Evolutionary conservation across 75 land plant species (phyloP).

Genomic region (Azolla pinnata): DNA sequence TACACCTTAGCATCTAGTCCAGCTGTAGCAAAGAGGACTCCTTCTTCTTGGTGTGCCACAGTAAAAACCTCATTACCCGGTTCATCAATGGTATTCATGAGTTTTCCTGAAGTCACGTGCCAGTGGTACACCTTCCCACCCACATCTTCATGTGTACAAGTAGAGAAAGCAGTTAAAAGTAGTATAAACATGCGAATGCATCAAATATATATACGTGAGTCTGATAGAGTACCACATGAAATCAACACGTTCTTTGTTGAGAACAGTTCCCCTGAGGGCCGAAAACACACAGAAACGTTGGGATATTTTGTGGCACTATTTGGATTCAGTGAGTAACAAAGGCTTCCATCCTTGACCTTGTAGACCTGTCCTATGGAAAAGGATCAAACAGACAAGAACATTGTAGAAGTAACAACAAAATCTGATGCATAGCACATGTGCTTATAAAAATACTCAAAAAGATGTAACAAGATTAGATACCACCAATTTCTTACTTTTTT

Average conservation of each 20-base stretch:
- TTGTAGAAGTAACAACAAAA: conserved; percentile 1
- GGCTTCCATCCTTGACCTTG: conserved; percentile 14
- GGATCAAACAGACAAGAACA: no score
- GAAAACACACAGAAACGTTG: conserved; percentile 18
- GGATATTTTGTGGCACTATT: conserved; percentile 10
- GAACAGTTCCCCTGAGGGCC: conserved; percentile 6
- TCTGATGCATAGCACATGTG: no score
- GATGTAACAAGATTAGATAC: neutral
- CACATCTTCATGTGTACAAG: conserved; percentile 13
- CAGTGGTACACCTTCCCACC: conserved; percentile 30
- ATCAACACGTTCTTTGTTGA: conserved; percentile 19
- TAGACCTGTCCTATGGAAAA: conserved; percentile 18
- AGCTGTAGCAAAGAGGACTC: conserved; percentile 25
- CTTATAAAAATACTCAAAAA: no score
- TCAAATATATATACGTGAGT: neutral
- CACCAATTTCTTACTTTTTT: no score
- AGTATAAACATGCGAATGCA: neutral
- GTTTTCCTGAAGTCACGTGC: conserved; percentile 31
- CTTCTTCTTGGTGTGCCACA: conserved; percentile 16
- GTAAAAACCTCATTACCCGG: conserved; percentile 21
- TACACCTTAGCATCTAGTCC: conserved; percentile 30
- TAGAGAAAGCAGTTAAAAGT: neutral
- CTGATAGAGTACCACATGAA: conserved; percentile 14
- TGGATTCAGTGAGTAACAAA: conserved; percentile 13
- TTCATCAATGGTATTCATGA: conserved; percentile 13